Conservation (phyloP, 108 stramenopile genomes). For the Chaetoceros muelleri region DNA sequence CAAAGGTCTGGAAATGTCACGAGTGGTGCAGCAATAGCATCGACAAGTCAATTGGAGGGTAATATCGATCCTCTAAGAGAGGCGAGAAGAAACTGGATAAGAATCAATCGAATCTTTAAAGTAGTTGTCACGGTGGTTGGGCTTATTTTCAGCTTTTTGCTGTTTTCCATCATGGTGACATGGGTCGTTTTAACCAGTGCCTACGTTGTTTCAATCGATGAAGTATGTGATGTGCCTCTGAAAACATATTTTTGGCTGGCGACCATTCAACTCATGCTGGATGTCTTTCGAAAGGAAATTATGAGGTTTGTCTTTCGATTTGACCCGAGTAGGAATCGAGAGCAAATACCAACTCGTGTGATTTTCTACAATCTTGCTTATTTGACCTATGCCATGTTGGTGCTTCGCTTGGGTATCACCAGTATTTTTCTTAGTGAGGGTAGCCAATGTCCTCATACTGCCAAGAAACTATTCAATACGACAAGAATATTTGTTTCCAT, state of each 20-base stretch:
- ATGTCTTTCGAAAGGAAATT: constrained; percentile 61
- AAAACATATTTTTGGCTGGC: constrained; percentile 61
- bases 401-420: constrained; percentile 38
- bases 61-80: constrained; percentile 27
- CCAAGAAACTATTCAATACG: constrained; percentile 44
- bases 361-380: constrained; percentile 54
- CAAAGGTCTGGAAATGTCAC: background rate
- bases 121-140: constrained; percentile 40
- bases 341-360: constrained; percentile 24
- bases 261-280: constrained; percentile 50
- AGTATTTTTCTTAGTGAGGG: constrained; percentile 28
- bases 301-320: constrained; percentile 51
- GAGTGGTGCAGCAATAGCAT: background rate
- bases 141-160: constrained; percentile 38
- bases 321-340: constrained; percentile 28
- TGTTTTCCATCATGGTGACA: constrained; percentile 46
- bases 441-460: constrained; percentile 38
- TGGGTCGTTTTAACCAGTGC: constrained; percentile 57
- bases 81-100: constrained; percentile 45
- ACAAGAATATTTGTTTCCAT: constrained; percentile 40
- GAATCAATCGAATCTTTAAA: constrained; percentile 54
- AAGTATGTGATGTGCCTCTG: constrained; percentile 61
- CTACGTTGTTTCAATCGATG: constrained; percentile 50
- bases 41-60: background rate
- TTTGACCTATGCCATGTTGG: constrained; percentile 44